Conservation (phyloP, 345 rosid species). For the Lepidium didymum region DNA sequence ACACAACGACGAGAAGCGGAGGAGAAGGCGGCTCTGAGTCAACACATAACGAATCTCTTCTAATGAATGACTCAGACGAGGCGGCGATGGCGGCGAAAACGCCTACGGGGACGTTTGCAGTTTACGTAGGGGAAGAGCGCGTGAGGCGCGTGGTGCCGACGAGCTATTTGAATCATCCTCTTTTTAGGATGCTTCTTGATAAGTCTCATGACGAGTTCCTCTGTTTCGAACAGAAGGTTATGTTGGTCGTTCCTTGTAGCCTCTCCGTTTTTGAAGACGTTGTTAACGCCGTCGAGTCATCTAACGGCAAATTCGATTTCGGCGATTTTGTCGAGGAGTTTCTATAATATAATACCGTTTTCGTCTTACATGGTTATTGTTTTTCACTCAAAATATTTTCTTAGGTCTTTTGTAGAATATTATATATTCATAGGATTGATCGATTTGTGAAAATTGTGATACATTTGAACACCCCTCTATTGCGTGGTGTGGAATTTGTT, state of each 20-base stretch:
- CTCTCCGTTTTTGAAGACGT: slow-evolving; percentile 65
- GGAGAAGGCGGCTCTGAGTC: slow-evolving; percentile 18
- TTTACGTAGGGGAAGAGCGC: slow-evolving; percentile 72
- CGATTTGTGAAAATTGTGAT: slow-evolving; percentile 12
- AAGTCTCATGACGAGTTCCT: slow-evolving; percentile 66
- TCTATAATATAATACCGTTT: slow-evolving; percentile 17
- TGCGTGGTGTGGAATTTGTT: slow-evolving; percentile 30
- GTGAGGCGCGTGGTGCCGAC: slow-evolving; percentile 72
- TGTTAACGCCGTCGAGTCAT: slow-evolving; percentile 55
- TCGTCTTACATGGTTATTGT: not conserved
- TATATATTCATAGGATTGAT: slow-evolving; percentile 1
- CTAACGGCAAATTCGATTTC: slow-evolving; percentile 62
- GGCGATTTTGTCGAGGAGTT: slow-evolving; percentile 71
- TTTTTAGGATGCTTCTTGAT: slow-evolving; percentile 75
- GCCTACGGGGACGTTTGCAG: slow-evolving; percentile 66
- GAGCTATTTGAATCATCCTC: slow-evolving; percentile 62
- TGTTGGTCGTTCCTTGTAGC: slow-evolving; percentile 72
- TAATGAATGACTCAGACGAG: slow-evolving; percentile 27
- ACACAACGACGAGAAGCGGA: slow-evolving; percentile 15
- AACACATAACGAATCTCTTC: slow-evolving; percentile 41
- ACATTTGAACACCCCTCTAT: slow-evolving; percentile 24
- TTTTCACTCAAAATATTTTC: not conserved
- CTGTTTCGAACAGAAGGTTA: slow-evolving; percentile 43
- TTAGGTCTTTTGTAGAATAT: not conserved
- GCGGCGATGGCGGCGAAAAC: slow-evolving; percentile 24